Evolutionary conservation across 306 rosid species (phyloP).

Genomic region (Cucumis hystrix): DNA sequence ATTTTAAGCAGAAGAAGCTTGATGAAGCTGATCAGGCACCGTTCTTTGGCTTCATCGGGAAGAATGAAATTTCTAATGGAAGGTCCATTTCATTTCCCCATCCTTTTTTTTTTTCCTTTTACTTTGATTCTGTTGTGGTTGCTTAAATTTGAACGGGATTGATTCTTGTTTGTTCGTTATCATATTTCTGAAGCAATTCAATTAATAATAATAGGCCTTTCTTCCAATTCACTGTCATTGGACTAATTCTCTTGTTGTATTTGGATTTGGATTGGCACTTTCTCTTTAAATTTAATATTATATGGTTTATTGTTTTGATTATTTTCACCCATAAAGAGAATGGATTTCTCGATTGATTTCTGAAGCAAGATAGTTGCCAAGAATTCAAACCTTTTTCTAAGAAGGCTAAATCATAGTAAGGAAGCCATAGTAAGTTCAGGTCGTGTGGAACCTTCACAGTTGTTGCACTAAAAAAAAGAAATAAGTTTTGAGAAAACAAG

Average conservation of each 20-base stretch:
- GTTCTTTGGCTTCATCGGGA: conserved; percentile 70
- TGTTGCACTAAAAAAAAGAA: too few species aligned
- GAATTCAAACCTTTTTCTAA: too few species aligned
- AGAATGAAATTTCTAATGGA: conserved; percentile 80
- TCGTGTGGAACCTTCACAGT: too few species aligned
- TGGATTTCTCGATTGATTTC: background rate
- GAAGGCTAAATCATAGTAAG: too few species aligned
- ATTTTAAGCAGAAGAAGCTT: conserved; percentile 82
- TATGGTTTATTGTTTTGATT: background rate
- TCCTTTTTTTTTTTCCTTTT: too few species aligned
- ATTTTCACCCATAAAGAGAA: background rate
- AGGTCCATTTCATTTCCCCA: conserved; percentile 34
- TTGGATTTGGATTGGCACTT: background rate
- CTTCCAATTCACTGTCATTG: background rate
- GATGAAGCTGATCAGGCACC: conserved; percentile 72
- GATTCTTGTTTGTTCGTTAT: background rate
- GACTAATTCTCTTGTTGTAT: background rate
- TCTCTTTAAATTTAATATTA: background rate
- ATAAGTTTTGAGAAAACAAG: too few species aligned
- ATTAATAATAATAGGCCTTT: background rate
- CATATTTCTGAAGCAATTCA: background rate
- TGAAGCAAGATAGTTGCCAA: too few species aligned
- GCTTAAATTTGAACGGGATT: background rate
- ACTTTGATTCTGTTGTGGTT: background rate
- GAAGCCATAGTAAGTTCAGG: too few species aligned